Percentiles rank a stretch among this genome's conserved stretches.
Evolutionary conservation across 257 asterid genomes (phyloP).

Genomic region (Solanum chilense): DNA sequence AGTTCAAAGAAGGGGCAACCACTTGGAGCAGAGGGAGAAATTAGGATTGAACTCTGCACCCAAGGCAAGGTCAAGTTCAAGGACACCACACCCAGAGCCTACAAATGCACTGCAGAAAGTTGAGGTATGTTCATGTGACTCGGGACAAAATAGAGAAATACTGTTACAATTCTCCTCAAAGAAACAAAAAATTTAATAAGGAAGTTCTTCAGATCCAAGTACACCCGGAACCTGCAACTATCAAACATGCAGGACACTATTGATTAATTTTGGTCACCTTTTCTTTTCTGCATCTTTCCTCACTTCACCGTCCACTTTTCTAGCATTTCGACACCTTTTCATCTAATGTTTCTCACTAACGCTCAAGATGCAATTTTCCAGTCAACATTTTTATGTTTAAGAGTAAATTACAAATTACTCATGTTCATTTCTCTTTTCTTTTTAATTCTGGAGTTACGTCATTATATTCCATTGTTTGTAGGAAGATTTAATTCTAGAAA

Average conservation of each 20-base stretch:
- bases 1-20: conserved; percentile 55
- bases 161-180: background rate
- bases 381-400: background rate
- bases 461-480: background rate
- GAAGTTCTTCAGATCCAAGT: background rate
- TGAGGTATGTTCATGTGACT: conserved; percentile 40
- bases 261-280: background rate
- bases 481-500: background rate
- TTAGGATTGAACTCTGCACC: conserved; percentile 66
- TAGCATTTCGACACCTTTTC: background rate
- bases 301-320: background rate
- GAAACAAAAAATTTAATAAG: background rate
- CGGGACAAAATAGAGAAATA: background rate
- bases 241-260: background rate
- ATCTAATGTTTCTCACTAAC: background rate
- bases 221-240: background rate
- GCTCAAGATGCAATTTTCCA: background rate
- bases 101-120: conserved; percentile 72
- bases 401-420: background rate
- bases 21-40: conserved; percentile 82
- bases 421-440: background rate
- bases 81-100: conserved; percentile 50
- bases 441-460: background rate
- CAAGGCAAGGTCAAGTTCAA: conserved; percentile 31
- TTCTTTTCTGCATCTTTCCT: background rate